Evolutionary conservation across 441 rosid genomes (phyloP).

Genomic region (Viola pubescens): DNA sequence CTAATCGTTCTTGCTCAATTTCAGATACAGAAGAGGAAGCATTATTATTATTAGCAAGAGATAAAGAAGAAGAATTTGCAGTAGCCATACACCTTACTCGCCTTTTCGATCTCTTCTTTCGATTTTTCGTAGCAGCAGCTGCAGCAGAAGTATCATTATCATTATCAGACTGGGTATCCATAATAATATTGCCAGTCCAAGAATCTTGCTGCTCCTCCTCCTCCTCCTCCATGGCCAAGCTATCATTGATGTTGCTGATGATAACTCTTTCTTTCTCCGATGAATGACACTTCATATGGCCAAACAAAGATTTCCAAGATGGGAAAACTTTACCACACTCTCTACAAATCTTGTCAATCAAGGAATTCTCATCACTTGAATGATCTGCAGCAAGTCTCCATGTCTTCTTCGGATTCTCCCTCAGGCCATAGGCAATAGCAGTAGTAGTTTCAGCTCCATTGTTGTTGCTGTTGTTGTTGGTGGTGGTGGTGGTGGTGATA

Average conservation of each 20-base stretch:
- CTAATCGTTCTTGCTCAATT: constrained; percentile 34
- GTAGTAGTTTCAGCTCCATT: constrained; percentile 7
- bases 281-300: constrained; percentile 53
- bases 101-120: constrained; percentile 58
- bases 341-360: constrained; percentile 26
- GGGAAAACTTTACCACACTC: constrained; percentile 39
- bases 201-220: constrained; percentile 21
- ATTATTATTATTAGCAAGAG: constrained; percentile 33
- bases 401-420: constrained; percentile 63
- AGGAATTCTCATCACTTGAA: constrained; percentile 5
- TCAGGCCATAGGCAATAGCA: constrained; percentile 33
- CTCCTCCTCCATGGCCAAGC: background rate
- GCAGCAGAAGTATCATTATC: constrained; percentile 23
- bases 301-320: constrained; percentile 37
- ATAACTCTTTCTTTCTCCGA: constrained; percentile 38
- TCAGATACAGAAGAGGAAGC: constrained; percentile 25
- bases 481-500: constrained; percentile 2
- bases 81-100: constrained; percentile 34
- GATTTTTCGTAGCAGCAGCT: constrained; percentile 2
- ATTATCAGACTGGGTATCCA: constrained; percentile 38
- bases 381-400: constrained; percentile 32
- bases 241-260: constrained; percentile 30
- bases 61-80: constrained; percentile 40
- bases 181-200: constrained; percentile 17
- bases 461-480: constrained; percentile 6